Evolutionary conservation across 2,329 filamentous ascomycete species (phyloP), one percentile per base, ranked within the genome.

Genomic region (Emergomyces orientalis): DNA sequence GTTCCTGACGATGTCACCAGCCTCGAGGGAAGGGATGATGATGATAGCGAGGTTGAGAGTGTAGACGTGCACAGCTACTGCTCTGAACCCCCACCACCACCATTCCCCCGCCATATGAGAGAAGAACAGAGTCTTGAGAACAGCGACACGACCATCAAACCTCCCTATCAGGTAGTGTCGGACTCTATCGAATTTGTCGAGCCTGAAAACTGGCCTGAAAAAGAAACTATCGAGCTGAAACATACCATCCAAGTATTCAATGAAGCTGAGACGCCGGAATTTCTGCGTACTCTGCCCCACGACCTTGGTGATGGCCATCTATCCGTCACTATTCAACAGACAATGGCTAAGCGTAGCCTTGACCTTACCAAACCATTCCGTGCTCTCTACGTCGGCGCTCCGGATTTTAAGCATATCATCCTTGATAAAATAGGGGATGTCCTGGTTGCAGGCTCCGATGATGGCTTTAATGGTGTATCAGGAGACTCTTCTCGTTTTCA

Each of bases 401-500:
- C 73, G 0, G 71, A 72, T 7, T 75, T 72, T 47, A 74, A 76
- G 45, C 73, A 75, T 49, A 74, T 73, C 43, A 73, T 80, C 56
- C 71, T 80, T 17, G 75, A 78, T 66, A 81, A 81, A 64, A 75
- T 81, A 22, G 79, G 77, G 11, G 77, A 79, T 65, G 77, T 78
- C 13, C 65, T 81, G 32, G 77, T 79, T 7, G 76, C 77, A 22
- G 76, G 75, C 64, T 72, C 74, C 25, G 68, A 66, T 30, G 67
- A 70, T 59, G 69, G 70, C 45, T 71, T 70, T 11, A 72, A 71
- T 43, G 74, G 72, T 66, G 52, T n/a, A 17, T 76, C 72, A 25
- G 68, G 72, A 25, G 74, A 77, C 60, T 76, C 77, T 19, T 78
- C 78, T 43, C 74, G 77, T 52, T 81, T 78, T 65, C 78, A 79